These are phyloP conservation scores for Globisporangium ultimum DNA, from an alignment of 352 stramenopile genomes.

Conservation along the genomic window DNA sequence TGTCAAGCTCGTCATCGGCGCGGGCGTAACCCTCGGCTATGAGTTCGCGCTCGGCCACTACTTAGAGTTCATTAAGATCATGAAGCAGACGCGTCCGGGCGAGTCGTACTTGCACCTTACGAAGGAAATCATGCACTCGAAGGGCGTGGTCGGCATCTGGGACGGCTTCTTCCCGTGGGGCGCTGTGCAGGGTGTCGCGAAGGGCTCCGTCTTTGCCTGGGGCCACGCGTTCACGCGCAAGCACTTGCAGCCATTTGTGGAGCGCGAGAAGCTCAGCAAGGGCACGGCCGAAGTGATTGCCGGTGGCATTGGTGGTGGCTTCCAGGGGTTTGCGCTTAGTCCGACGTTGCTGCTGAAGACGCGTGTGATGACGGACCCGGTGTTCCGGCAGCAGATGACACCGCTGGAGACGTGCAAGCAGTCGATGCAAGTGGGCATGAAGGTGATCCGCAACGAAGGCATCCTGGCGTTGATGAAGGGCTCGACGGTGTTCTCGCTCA, in stretches of 20 bases:
- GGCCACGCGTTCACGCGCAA: constrained; percentile 76
- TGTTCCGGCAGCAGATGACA: constrained; percentile 91
- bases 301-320: constrained; percentile 85
- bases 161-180: constrained; percentile 94
- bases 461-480: constrained; percentile 90
- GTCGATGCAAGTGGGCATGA: constrained; percentile 81
- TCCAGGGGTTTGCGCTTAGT: constrained; percentile 92
- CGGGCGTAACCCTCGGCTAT: constrained; percentile 83
- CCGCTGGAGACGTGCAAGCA: constrained; percentile 77
- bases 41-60: constrained; percentile 89
- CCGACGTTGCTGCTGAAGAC: constrained; percentile 93
- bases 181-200: constrained; percentile 84
- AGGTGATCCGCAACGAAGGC: constrained; percentile 90
- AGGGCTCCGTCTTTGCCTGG: constrained; percentile 90
- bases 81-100: constrained; percentile 85
- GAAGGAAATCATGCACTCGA: constrained; percentile 82
- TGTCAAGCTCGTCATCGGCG: constrained; percentile 83
- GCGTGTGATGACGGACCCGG: constrained; percentile 92
- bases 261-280: constrained; percentile 48
- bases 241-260: constrained; percentile 53
- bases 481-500: constrained; percentile 88
- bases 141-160: constrained; percentile 89
- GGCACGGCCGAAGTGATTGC: constrained; percentile 76
- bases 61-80: constrained; percentile 94
- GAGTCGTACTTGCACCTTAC: constrained; percentile 80